Evolutionary conservation across 2,329 filamentous ascomycete genomes (phyloP), one percentile per base, ranked within the genome.

Genomic region (Xylogone sp.): DNA sequence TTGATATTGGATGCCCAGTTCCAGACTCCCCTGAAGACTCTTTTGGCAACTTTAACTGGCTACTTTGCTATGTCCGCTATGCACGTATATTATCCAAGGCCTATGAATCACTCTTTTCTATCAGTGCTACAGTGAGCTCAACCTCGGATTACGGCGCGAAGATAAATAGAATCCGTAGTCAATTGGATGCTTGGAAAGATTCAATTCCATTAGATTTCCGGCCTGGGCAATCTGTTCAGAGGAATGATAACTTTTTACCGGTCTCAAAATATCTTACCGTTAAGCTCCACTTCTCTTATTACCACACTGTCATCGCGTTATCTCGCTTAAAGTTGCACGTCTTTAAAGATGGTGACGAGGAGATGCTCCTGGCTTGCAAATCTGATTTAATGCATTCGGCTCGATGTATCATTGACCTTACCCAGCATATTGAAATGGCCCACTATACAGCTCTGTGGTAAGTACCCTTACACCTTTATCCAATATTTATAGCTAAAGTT

Each of bases 1-100:
- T 59, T 4, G 70, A 73, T 45, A 68, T 73, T 46, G 65, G 66
- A 12, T 69, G 62, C 45, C 61, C 65, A 0, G 62, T 73, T 18
- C 69, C 69, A 3, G 43, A 55, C 12, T 53, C 60, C 13, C 67
- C 68, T 1, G 67, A 69, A 29, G 59, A 68, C 3, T 24, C 59
- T 4, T 61, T 70, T 43, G 62, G 59, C 18, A 59, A 56, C 4
- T 69, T 65, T 45, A 63, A 72, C 55, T 72, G 67, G 66, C 66
- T 72, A 22, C 45, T 68, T 1, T 53, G 62, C 3, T 62, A 62
- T 19, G 59, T 65, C 19, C 61, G 65, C 3, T 61, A 69, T 27
- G 54, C 56, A 21, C 57, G 70, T 3, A 51, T 72, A 1, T 48
- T 66, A 0, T 70, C 70, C 1, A 60, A 60, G 5, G 64, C 65